These are phyloP conservation scores for Cryptococcus hybrid DNA, from an alignment of 1,284 basidiomycete species.

Conservation along the genomic window DNA sequence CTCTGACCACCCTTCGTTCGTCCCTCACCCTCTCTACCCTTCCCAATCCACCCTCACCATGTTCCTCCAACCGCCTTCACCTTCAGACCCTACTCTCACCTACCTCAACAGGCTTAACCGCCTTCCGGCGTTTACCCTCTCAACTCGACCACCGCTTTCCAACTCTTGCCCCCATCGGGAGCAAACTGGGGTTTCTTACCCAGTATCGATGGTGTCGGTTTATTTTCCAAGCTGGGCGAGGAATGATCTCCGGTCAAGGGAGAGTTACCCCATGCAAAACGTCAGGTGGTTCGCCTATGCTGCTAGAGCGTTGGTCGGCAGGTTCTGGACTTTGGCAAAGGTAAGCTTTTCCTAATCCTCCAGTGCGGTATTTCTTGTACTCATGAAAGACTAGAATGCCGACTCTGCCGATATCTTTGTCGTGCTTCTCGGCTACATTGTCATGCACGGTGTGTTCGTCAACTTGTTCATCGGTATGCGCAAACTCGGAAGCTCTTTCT, in stretches of 20 bases:
- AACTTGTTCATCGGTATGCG: slow-evolving; percentile 83
- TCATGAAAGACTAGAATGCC: slow-evolving; percentile 62
- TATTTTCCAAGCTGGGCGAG: slow-evolving; percentile 37
- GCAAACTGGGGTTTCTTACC: slow-evolving; percentile 42
- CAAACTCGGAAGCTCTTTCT: slow-evolving; percentile 82
- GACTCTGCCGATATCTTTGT: slow-evolving; percentile 95
- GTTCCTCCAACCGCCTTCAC: slow-evolving; percentile 38
- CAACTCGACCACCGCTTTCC: slow-evolving; percentile 36
- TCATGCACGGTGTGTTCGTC: slow-evolving; percentile 96
- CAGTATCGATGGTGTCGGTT: slow-evolving; percentile 34
- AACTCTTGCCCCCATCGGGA: slow-evolving; percentile 19
- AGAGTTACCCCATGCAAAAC: slow-evolving; percentile 63
- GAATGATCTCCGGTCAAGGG: slow-evolving; percentile 18
- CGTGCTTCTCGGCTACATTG: slow-evolving; percentile 88
- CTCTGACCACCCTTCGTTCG: slow-evolving; percentile 20
- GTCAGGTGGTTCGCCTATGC: slow-evolving; percentile 86
- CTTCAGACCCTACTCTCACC: slow-evolving; percentile 59
- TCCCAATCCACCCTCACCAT: slow-evolving; percentile 40
- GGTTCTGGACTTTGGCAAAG: slow-evolving; percentile 85
- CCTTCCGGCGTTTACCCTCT: slow-evolving; percentile 46
- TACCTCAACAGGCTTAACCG: slow-evolving; percentile 53
- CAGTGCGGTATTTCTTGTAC: neutral
- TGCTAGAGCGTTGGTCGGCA: slow-evolving; percentile 68
- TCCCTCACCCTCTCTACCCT: slow-evolving; percentile 37
- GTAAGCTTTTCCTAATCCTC: slow-evolving; percentile 50